Evolutionary conservation across 192 early-diverging fungal genomes (phyloP).

Genomic region (Coemansia sp.): DNA sequence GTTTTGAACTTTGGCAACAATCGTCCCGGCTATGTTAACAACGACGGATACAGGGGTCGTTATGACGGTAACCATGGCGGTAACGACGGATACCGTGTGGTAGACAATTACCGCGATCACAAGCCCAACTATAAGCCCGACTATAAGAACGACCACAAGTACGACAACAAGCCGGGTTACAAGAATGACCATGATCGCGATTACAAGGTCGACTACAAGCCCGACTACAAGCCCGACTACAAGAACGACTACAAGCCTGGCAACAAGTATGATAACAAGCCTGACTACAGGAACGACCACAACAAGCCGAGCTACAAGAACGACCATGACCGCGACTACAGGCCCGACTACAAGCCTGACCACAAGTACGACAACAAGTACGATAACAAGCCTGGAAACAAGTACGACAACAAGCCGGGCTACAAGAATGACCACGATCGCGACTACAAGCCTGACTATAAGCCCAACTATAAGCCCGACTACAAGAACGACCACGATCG

Average conservation of each 20-base stretch:
- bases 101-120: conserved; percentile 5
- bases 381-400: neutral
- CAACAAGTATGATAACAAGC: neutral
- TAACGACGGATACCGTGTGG: neutral
- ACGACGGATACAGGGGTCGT: too few relatives aligned
- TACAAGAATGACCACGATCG: neutral
- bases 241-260: conserved; percentile 1
- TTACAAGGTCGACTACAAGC: neutral
- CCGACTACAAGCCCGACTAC: neutral
- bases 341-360: neutral
- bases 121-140: conserved; percentile 1
- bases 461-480: neutral
- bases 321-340: conserved; percentile 7
- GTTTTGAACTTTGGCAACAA: neutral
- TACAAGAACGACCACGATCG: neutral
- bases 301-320: neutral
- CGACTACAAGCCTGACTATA: conserved; percentile 2
- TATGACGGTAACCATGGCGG: too few relatives aligned
- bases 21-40: neutral
- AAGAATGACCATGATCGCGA: neutral
- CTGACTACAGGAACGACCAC: neutral
- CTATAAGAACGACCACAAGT: conserved; percentile 11
- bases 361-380: neutral
- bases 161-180: conserved; percentile 3
- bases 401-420: neutral